These are phyloP conservation scores for Obelidium mucronatum DNA, from an alignment of 192 early-diverging fungal genomes.

Conservation along the genomic window DNA sequence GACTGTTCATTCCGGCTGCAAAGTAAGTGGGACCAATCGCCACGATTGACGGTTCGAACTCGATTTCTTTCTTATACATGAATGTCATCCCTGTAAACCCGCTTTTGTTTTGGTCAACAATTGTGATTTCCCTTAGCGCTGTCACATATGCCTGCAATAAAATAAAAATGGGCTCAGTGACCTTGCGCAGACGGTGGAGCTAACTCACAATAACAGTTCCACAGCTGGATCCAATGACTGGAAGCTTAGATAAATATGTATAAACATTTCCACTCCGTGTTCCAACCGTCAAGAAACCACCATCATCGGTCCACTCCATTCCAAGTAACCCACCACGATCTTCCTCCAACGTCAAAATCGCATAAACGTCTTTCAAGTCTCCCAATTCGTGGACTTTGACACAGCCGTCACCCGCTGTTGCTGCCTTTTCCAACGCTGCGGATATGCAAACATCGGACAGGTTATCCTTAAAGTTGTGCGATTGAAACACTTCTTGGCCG, in stretches of 20 bases:
- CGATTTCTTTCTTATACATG: slow-evolving; percentile 39
- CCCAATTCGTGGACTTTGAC: slow-evolving; percentile 60
- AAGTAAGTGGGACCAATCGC: slow-evolving; percentile 44
- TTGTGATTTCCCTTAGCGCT: slow-evolving; percentile 44
- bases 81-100: slow-evolving; percentile 18
- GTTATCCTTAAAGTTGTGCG: slow-evolving; percentile 50
- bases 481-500: slow-evolving; percentile 59
- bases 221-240: slow-evolving; percentile 41
- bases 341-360: slow-evolving; percentile 55
- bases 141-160: slow-evolving; percentile 40
- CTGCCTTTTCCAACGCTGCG: slow-evolving; percentile 47
- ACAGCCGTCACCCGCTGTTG: slow-evolving; percentile 53
- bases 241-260: slow-evolving; percentile 51
- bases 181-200: not conserved
- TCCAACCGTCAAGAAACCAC: slow-evolving; percentile 53
- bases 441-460: slow-evolving; percentile 50
- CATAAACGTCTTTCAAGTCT: slow-evolving; percentile 58
- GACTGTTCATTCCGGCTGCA: slow-evolving; percentile 23
- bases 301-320: slow-evolving; percentile 57
- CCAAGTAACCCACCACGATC: slow-evolving; percentile 46
- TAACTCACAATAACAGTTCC: slow-evolving; percentile 42
- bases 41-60: slow-evolving; percentile 47
- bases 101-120: slow-evolving; percentile 42
- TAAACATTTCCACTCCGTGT: slow-evolving; percentile 53
- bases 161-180: too few relatives aligned